Evolutionary conservation across 345 rosid genomes (phyloP).

Genomic region (Linum trigynum): DNA sequence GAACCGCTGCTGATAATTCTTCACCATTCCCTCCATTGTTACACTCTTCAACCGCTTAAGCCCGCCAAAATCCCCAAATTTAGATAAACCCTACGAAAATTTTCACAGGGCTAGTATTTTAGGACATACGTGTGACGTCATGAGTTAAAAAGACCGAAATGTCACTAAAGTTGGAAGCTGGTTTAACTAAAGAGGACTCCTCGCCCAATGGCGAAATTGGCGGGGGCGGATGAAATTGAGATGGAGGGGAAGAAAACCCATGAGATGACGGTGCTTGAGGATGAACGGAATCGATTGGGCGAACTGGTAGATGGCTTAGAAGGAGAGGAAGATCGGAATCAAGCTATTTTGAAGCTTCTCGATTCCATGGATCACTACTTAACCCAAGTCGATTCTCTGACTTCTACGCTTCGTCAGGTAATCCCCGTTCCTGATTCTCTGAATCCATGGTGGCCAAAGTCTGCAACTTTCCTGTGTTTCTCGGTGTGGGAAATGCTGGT

Average conservation of each 20-base stretch:
- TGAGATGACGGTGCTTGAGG: background rate
- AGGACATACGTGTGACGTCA: too few species aligned
- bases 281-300: background rate
- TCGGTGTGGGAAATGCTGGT: background rate
- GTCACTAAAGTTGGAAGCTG: too few species aligned
- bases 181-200: too few species aligned
- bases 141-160: too few species aligned
- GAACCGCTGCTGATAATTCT: slow-evolving; percentile 36
- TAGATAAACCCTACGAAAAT: too few species aligned
- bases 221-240: background rate
- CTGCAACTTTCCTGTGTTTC: too few species aligned
- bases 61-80: too few species aligned
- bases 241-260: background rate
- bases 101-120: too few species aligned
- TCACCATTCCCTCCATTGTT: slow-evolving; percentile 52
- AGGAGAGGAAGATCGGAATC: slow-evolving; percentile 17
- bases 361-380: slow-evolving; percentile 73
- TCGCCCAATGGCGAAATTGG: background rate
- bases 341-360: slow-evolving; percentile 45
- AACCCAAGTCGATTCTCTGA: slow-evolving; percentile 46
- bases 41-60: too few species aligned
- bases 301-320: background rate
- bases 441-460: too few species aligned
- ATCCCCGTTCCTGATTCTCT: background rate
- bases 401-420: slow-evolving; percentile 74